Conservation (phyloP, 352 stramenopile genomes). For the Phytophthora brassicae region DNA sequence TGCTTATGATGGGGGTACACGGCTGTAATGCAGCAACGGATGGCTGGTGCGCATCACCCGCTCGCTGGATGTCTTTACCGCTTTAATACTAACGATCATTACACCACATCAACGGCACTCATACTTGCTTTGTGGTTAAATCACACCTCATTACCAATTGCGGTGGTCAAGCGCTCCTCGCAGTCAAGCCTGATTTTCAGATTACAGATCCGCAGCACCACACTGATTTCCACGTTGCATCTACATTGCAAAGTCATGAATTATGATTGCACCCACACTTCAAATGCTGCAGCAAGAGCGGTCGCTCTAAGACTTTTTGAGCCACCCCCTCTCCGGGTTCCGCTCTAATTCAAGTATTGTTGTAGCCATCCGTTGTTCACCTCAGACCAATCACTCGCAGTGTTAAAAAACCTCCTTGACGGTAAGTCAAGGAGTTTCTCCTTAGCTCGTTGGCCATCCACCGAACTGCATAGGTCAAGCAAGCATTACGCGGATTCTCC, state of each 20-base stretch:
- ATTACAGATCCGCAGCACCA: not conserved
- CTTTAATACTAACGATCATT: no score
- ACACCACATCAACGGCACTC: no score
- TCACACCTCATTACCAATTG: not conserved
- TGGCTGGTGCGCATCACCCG: not conserved
- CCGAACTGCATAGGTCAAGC: not conserved
- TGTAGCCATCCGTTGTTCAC: no score
- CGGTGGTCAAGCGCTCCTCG: constrained; percentile 1
- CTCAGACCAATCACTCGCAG: constrained; percentile 5
- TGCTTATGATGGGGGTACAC: constrained; percentile 5
- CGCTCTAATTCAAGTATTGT: no score
- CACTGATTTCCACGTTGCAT: not conserved
- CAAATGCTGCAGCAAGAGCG: no score
- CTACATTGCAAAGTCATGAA: no score
- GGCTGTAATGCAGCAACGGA: constrained; percentile 17
- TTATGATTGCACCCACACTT: no score
- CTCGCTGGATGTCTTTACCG: constrained; percentile 8
- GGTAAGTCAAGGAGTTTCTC: no score
- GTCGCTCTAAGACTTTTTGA: no score
- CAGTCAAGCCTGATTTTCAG: not conserved
- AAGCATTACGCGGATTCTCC: not conserved
- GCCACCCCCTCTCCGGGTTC: no score
- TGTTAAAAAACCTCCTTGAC: no score
- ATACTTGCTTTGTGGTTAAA: no score
- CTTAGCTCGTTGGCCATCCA: not conserved